Conservation (phyloP, 2,329 filamentous ascomycete species). For the Huntiella moniliformis region DNA sequence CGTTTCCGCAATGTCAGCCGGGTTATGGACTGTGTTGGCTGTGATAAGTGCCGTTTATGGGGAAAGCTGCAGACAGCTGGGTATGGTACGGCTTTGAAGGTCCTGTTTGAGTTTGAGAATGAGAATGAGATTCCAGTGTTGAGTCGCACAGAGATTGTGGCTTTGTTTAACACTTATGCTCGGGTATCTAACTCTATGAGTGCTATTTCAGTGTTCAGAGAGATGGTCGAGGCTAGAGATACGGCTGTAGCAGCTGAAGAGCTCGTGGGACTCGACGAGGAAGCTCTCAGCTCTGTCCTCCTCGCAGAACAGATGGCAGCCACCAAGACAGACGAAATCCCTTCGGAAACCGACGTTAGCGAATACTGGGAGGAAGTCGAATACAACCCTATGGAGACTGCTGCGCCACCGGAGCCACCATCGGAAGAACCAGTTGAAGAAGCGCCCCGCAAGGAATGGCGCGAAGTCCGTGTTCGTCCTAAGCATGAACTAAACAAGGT, state of each 20-base stretch:
- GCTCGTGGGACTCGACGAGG: not conserved
- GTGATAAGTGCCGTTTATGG: slow-evolving; percentile 96
- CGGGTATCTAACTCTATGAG: slow-evolving; percentile 65
- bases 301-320: not conserved
- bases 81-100: slow-evolving; percentile 85
- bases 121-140: slow-evolving; percentile 47
- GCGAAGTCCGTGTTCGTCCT: slow-evolving; percentile 16
- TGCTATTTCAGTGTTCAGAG: slow-evolving; percentile 53
- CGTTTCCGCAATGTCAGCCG: slow-evolving; percentile 93
- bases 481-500: slow-evolving; percentile 14
- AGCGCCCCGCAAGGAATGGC: slow-evolving; percentile 5
- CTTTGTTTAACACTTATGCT: slow-evolving; percentile 84
- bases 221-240: slow-evolving; percentile 25
- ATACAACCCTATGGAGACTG: slow-evolving; percentile 6
- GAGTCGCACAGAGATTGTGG: slow-evolving; percentile 79
- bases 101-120: slow-evolving; percentile 82
- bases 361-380: slow-evolving; percentile 4
- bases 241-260: not conserved
- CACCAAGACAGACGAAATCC: not conserved
- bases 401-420: slow-evolving; percentile 12
- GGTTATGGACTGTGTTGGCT: slow-evolving; percentile 96
- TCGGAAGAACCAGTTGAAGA: slow-evolving; percentile 14
- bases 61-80: slow-evolving; percentile 91
- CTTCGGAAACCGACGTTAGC: not conserved
- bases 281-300: not conserved